phyloP scores from a whole-genome alignment of 2,329 filamentous ascomycete species.

The Canariomyces notabilis region DNA sequence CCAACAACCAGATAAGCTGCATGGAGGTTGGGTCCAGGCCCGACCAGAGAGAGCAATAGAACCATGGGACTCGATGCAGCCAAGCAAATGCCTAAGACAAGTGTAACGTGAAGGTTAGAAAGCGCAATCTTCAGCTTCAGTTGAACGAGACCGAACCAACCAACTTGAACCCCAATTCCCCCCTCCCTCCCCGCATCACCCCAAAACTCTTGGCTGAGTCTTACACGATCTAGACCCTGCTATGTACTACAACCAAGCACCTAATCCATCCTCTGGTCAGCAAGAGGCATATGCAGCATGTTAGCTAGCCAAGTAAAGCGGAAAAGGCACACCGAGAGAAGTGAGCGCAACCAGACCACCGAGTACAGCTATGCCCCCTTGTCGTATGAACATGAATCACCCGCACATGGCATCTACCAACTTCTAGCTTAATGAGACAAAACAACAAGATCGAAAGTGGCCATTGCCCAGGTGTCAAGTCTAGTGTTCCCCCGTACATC shows the following conservation, averaged over 20 bases:
- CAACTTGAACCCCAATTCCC: background rate
- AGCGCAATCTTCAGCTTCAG: background rate
- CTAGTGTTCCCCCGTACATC: background rate
- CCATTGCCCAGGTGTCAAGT: slow-evolving; percentile 4
- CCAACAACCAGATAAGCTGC: background rate
- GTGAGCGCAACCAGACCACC: too few relatives aligned
- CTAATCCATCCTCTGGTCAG: too few relatives aligned
- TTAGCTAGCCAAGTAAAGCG: too few relatives aligned
- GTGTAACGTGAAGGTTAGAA: background rate
- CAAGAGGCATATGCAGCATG: too few relatives aligned
- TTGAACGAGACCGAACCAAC: background rate
- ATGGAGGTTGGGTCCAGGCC: background rate
- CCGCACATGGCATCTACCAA: too few relatives aligned
- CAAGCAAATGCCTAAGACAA: too few relatives aligned
- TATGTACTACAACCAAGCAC: background rate
- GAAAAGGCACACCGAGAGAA: too few relatives aligned
- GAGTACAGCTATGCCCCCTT: too few relatives aligned
- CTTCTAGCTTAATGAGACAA: too few relatives aligned
- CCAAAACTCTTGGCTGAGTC: background rate
- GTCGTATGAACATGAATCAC: too few relatives aligned
- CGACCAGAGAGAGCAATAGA: too few relatives aligned
- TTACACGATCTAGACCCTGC: background rate
- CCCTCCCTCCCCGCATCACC: background rate
- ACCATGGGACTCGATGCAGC: too few relatives aligned
- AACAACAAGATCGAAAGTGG: slow-evolving; percentile 3